phyloP scores from a whole-genome alignment of 2,329 filamentous ascomycete genomes.

The Trichoderma afroharzianum region DNA sequence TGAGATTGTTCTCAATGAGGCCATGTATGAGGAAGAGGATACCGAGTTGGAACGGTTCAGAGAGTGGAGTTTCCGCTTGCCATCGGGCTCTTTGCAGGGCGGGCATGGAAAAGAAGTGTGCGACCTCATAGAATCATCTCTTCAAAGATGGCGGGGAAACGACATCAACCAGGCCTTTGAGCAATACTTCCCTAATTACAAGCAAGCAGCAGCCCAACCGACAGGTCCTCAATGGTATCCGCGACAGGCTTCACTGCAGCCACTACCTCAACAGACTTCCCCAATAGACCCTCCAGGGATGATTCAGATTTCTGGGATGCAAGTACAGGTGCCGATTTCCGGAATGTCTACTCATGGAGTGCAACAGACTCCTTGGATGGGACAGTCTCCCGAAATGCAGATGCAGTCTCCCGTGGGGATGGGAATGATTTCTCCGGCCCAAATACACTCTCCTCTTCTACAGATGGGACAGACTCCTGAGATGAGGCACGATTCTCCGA shows the following conservation, averaged over 20 bases:
- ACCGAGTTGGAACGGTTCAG: slow-evolving; percentile 64
- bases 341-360: neutral
- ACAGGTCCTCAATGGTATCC: slow-evolving; percentile 22
- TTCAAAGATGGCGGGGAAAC: slow-evolving; percentile 41
- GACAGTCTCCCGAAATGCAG: neutral
- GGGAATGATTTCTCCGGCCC: neutral
- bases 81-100: slow-evolving; percentile 16
- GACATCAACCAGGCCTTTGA: slow-evolving; percentile 47
- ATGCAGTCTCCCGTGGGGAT: neutral
- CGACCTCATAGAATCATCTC: slow-evolving; percentile 34
- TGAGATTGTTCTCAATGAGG: slow-evolving; percentile 82
- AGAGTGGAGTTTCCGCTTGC: neutral
- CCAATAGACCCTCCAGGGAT: neutral
- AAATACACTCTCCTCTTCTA: neutral
- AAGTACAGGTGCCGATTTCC: neutral
- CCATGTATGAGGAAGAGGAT: slow-evolving; percentile 96
- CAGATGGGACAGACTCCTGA: neutral
- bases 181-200: slow-evolving; percentile 42
- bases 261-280: neutral
- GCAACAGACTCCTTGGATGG: neutral
- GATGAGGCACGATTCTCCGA: neutral
- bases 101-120: slow-evolving; percentile 39
- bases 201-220: slow-evolving; percentile 26
- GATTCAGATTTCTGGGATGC: neutral
- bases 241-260: neutral